Evolutionary conservation across 2,329 filamentous ascomycete genomes (phyloP).

Genomic region (Fusarium metavorans): DNA sequence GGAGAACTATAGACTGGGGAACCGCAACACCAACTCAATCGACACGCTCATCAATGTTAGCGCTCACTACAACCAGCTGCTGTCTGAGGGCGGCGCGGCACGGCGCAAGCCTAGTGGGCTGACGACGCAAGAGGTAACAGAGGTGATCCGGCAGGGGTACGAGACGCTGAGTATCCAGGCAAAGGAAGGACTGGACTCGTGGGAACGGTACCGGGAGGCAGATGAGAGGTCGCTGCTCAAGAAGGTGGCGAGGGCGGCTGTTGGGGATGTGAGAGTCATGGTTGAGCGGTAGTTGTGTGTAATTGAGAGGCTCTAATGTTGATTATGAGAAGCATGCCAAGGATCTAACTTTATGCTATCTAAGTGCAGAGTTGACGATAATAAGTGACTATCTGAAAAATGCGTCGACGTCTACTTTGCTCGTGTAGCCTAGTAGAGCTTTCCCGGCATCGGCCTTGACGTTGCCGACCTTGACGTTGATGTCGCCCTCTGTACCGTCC

Average conservation of each 20-base stretch:
- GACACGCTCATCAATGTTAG: conserved; percentile 86
- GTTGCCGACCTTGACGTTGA: not conserved
- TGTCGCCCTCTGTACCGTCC: not conserved
- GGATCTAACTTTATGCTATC: not conserved
- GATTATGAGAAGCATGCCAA: not conserved
- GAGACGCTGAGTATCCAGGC: conserved; percentile 93
- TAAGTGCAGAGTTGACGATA: not conserved
- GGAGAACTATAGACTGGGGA: conserved; percentile 75
- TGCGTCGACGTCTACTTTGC: not conserved
- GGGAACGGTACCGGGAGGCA: conserved; percentile 88
- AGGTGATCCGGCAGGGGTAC: conserved; percentile 96
- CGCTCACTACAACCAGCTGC: conserved; percentile 86
- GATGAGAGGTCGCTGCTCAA: conserved; percentile 88
- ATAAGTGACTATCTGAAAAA: not conserved
- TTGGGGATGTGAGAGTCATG: conserved; percentile 69
- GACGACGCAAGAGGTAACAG: conserved; percentile 85
- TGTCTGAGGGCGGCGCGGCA: conserved; percentile 65
- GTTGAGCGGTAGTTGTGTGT: conserved; percentile 53
- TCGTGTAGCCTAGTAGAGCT: not conserved
- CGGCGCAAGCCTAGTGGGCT: conserved; percentile 72
- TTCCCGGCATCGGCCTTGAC: not conserved
- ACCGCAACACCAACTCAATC: conserved; percentile 76
- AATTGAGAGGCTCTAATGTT: conserved; percentile 12
- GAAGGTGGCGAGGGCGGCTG: conserved; percentile 83
- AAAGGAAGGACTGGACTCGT: conserved; percentile 86